Evolutionary conservation across 2,329 filamentous ascomycete species (phyloP).

Genomic region (Epichloe coenophiala): DNA sequence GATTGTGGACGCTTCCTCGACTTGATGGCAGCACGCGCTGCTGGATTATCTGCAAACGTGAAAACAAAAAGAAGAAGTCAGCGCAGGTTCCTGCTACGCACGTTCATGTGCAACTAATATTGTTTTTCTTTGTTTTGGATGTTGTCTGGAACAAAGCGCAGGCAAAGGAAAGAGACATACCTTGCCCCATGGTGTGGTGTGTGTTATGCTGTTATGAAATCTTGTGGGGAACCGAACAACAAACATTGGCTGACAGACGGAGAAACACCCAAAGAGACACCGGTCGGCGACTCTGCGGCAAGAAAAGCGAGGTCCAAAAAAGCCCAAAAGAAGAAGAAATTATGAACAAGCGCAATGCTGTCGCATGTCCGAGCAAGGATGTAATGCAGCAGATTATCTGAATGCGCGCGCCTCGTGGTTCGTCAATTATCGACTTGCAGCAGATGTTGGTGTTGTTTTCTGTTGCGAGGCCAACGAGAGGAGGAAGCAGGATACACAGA

Average conservation of each 20-base stretch:
- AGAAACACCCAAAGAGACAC: slow-evolving; percentile 7
- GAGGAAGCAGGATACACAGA: slow-evolving; percentile 18
- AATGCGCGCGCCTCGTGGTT: slow-evolving; percentile 16
- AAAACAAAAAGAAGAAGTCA: slow-evolving; percentile 1
- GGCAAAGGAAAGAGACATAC: slow-evolving; percentile 16
- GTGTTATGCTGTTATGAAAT: slow-evolving; percentile 11
- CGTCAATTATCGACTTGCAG: slow-evolving; percentile 14
- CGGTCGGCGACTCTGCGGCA: slow-evolving; percentile 4
- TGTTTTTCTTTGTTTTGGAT: slow-evolving; percentile 3
- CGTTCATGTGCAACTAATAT: not conserved
- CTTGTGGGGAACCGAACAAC: slow-evolving; percentile 22
- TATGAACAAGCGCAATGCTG: slow-evolving; percentile 7
- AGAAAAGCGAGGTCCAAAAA: slow-evolving; percentile 5
- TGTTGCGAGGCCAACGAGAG: slow-evolving; percentile 31
- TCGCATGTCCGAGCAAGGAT: slow-evolving; percentile 1
- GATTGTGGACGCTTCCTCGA: slow-evolving; percentile 38
- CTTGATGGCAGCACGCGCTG: slow-evolving; percentile 22
- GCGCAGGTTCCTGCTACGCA: slow-evolving; percentile 3
- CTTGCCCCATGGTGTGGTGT: slow-evolving; percentile 20
- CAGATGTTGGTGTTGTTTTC: slow-evolving; percentile 28
- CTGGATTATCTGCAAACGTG: slow-evolving; percentile 15
- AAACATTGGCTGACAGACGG: slow-evolving; percentile 22
- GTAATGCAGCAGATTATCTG: slow-evolving; percentile 2
- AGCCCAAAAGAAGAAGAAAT: slow-evolving; percentile 1
- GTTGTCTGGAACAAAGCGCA: slow-evolving; percentile 2